Evolutionary conservation across 208 protist species (phyloP), one percentile per base, ranked within the genome.

Genomic region (Leptomonas pyrrhocoris): DNA sequence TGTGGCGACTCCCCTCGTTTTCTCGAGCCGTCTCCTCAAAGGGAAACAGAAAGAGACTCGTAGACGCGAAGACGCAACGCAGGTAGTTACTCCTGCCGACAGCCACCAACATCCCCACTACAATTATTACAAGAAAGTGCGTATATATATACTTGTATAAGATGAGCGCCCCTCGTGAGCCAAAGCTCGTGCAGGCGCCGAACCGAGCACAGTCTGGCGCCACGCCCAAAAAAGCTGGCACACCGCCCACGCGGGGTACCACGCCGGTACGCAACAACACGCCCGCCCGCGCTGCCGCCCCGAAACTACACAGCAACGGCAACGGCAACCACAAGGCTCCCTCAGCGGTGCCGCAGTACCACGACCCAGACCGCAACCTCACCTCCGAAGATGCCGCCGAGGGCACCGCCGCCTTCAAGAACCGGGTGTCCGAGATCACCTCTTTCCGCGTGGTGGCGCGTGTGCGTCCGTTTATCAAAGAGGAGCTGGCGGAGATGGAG

Each of bases 401-500:
- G 67, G 79, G 74, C 25, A 93, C 85, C 9, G 85, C 81, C 8
- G 91, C 79, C 9, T 96, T 96, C 68, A 81, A 85, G 60, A 84
- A 85, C 59, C 86, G 91, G 50, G 79, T 86, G 60, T 89, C 89
- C 7, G 88, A 94, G 75, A 97, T 97, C 68, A 95, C 90, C 9
- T 86, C 85, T 1, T 97, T 97, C 75, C 82, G 83, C 55, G 92
- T 97, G 12, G 86, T 90, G 57, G 74, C 89, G 27, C 89, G 92
- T 27, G 88, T 97, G 30, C 87, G 92, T 0, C 92, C 92, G 7
- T 97, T 97, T 60, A 97, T 97, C 65, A 56, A 60, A 38, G 88
- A 95, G 72, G 92, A 97, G 76, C 80, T 97, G 51, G 88, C 84
- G 16, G 88, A 94, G 70, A 95, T 95, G 87, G 76, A 90, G 40